phyloP scores from a whole-genome alignment of 2,329 filamentous ascomycete genomes.

The Ciborinia camelliae region DNA sequence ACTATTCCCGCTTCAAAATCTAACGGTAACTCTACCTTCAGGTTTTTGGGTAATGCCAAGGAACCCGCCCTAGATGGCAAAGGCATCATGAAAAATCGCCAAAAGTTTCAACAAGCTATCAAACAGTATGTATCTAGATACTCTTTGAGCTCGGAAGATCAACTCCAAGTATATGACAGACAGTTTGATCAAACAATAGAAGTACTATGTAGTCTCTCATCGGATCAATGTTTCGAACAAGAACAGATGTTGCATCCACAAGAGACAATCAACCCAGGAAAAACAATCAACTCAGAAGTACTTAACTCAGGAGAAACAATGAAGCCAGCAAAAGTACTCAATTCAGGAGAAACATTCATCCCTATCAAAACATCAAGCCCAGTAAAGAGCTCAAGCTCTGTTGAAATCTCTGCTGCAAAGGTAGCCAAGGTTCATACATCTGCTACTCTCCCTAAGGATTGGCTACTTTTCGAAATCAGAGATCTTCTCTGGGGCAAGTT shows the following conservation, averaged over 20 bases:
- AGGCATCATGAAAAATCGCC: not conserved
- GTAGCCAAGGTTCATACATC: not conserved
- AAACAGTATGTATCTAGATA: not conserved
- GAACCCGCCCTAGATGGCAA: not conserved
- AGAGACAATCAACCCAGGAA: not conserved
- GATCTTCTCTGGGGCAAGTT: not conserved
- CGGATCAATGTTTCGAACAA: not conserved
- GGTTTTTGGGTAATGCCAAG: not conserved
- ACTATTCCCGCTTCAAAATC: not conserved
- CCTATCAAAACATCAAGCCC: not conserved
- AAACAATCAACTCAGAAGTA: not conserved
- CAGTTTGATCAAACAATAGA: not conserved
- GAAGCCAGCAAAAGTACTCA: not conserved
- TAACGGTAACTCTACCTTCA: not conserved
- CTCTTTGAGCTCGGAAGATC: not conserved
- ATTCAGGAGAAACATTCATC: not conserved
- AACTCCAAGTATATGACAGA: not conserved
- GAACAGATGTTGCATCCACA: not conserved
- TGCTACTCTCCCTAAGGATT: not conserved
- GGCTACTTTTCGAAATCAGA: not conserved
- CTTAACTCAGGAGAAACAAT: not conserved
- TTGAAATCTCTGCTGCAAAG: too few species aligned
- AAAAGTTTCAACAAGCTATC: not conserved
- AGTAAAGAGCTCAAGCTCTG: not conserved
- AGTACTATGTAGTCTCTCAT: too few species aligned